A percentile compares a stretch with the other conserved stretches of the same genome.
Evolutionary conservation across 2,329 filamentous ascomycete species (phyloP).

Genomic region (Aspergillus versicolor): DNA sequence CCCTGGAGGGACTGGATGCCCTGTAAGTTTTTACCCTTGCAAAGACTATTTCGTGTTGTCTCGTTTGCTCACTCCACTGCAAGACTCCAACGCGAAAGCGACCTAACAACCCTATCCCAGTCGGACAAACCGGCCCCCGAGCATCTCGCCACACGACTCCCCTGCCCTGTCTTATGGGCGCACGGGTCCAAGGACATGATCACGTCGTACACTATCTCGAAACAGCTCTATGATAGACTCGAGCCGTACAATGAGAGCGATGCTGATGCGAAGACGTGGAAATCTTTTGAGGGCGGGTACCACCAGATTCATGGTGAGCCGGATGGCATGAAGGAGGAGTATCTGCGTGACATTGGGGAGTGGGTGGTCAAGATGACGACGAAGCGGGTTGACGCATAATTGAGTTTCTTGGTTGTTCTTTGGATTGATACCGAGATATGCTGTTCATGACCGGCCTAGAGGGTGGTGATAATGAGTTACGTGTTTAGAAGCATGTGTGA

Average conservation of each 20-base stretch:
- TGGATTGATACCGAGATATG: no score
- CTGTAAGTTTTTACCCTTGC: neutral
- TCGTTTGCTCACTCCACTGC: neutral
- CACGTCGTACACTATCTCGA: constrained; percentile 1
- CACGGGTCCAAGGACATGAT: constrained; percentile 3
- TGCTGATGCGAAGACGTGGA: neutral
- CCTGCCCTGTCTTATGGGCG: constrained; percentile 7
- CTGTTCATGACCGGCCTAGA: no score
- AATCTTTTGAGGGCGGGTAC: neutral
- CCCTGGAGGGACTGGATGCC: neutral
- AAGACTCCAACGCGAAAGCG: neutral
- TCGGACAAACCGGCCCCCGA: neutral
- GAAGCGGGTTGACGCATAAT: neutral
- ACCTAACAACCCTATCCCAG: neutral
- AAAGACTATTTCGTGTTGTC: neutral
- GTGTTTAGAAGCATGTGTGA: no score
- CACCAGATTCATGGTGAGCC: neutral
- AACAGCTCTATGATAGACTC: constrained; percentile 5
- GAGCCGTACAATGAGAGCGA: neutral
- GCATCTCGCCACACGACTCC: neutral
- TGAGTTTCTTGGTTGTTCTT: no score
- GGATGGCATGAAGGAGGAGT: neutral
- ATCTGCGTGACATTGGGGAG: neutral
- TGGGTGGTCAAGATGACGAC: neutral
- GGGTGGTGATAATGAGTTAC: no score